These are phyloP conservation scores for Pythium graminicola DNA, from an alignment of 352 stramenopile species.

Conservation along the genomic window DNA sequence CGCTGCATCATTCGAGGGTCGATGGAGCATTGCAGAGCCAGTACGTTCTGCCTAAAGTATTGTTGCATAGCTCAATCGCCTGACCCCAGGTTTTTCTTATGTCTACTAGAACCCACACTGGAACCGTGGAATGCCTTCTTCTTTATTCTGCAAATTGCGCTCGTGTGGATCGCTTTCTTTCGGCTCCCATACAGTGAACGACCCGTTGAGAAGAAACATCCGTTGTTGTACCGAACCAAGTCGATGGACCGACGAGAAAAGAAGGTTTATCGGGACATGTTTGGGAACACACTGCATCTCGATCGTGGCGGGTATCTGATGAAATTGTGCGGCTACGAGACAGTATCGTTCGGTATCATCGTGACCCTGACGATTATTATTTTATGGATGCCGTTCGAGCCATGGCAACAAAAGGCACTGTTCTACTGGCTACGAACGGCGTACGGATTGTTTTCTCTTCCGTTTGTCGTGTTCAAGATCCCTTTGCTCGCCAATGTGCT, in stretches of 20 bases:
- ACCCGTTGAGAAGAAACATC: conserved; percentile 43
- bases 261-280: conserved; percentile 63
- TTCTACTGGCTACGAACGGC: conserved; percentile 86
- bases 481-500: conserved; percentile 74
- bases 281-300: conserved; percentile 74
- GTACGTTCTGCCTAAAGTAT: conserved; percentile 11
- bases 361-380: conserved; percentile 53
- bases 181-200: conserved; percentile 74
- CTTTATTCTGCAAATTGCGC: conserved; percentile 76
- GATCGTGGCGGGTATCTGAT: conserved; percentile 80
- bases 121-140: conserved; percentile 70
- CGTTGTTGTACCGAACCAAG: conserved; percentile 46
- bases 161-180: conserved; percentile 84
- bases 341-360: conserved; percentile 67
- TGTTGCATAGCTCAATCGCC: background rate
- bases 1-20: conserved; percentile 58
- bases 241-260: conserved; percentile 37
- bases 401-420: conserved; percentile 72
- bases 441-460: conserved; percentile 81
- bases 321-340: conserved; percentile 85
- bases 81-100: background rate
- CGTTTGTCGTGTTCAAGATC: conserved; percentile 86
- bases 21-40: conserved; percentile 49
- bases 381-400: conserved; percentile 58
- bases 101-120: conserved; percentile 37